Conservation (phyloP, 257 asterid genomes). For the Nicotiana benthamiana region DNA sequence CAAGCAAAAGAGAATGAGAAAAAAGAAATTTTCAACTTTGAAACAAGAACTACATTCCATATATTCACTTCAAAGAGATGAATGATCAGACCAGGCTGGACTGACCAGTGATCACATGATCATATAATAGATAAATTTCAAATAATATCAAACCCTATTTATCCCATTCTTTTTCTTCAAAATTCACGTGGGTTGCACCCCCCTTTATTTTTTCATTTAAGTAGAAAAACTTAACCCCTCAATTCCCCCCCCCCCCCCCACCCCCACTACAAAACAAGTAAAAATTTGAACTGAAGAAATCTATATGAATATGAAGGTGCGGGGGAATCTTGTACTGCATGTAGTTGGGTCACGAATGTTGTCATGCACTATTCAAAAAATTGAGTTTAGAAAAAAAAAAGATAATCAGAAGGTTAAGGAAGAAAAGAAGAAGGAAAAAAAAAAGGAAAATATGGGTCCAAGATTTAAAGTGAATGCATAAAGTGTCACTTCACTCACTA, state of each 20-base stretch:
- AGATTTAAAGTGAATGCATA: too few species aligned
- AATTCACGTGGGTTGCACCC: constrained; percentile 8
- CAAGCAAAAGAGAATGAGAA: not conserved
- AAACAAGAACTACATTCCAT: not conserved
- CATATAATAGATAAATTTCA: not conserved
- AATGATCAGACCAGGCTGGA: constrained; percentile 12
- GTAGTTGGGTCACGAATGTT: constrained; percentile 7
- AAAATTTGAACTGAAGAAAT: not conserved
- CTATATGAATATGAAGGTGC: not conserved
- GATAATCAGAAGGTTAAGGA: not conserved
- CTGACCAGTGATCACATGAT: constrained; percentile 1
- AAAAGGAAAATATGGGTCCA: too few species aligned
- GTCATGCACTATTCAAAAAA: not conserved
- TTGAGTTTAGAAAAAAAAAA: too few species aligned
- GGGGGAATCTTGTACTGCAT: not conserved
- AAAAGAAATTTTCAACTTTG: not conserved
- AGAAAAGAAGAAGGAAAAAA: too few species aligned
- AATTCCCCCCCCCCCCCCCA: too few species aligned
- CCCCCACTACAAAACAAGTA: not conserved
- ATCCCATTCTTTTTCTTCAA: not conserved
- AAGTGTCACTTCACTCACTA: too few species aligned
- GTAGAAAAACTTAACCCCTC: not conserved
- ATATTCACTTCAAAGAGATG: not conserved
- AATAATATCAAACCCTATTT: not conserved
- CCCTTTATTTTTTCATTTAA: not conserved